These are phyloP conservation scores for Moesziomyces antarcticus DNA, from an alignment of 1,284 basidiomycete genomes.

Conservation along the genomic window DNA sequence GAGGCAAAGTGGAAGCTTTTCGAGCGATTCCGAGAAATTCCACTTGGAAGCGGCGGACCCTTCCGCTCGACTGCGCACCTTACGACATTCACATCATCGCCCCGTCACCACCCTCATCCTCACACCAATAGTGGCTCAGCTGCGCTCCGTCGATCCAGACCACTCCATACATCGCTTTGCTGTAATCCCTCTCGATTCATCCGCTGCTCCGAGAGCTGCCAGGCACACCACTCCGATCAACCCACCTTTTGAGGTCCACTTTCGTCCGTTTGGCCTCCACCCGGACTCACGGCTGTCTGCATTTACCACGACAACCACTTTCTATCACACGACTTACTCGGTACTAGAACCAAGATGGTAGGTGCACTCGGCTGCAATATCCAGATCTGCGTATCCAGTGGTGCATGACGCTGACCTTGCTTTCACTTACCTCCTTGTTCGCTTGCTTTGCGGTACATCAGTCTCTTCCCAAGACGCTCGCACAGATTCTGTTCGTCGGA, in stretches of 20 bases:
- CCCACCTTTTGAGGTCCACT: too few species aligned
- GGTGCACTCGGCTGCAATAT: background rate
- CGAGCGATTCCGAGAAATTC: slow-evolving; percentile 44
- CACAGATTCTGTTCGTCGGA: slow-evolving; percentile 84
- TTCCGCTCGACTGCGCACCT: slow-evolving; percentile 15
- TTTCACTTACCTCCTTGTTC: background rate
- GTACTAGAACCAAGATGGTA: background rate
- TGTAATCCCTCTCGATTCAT: too few species aligned
- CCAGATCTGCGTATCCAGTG: background rate
- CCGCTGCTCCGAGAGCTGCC: background rate
- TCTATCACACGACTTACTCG: background rate
- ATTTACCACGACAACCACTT: background rate
- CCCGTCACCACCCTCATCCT: slow-evolving; percentile 14
- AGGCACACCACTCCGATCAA: background rate
- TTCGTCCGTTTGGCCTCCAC: background rate
- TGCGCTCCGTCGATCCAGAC: background rate
- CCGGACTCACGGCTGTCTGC: background rate
- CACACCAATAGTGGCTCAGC: background rate
- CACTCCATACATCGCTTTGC: background rate
- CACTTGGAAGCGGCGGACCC: slow-evolving; percentile 22
- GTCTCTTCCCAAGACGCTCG: slow-evolving; percentile 73
- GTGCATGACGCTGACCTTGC: slow-evolving; percentile 1
- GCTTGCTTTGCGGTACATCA: slow-evolving; percentile 5
- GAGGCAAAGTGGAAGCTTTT: slow-evolving; percentile 16
- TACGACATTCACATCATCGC: slow-evolving; percentile 4